Percentiles rank a stretch among this genome's conserved stretches.
Conservation (phyloP, 495 filamentous ascomycete genomes). For the Hypomontagnella monticulosa region DNA sequence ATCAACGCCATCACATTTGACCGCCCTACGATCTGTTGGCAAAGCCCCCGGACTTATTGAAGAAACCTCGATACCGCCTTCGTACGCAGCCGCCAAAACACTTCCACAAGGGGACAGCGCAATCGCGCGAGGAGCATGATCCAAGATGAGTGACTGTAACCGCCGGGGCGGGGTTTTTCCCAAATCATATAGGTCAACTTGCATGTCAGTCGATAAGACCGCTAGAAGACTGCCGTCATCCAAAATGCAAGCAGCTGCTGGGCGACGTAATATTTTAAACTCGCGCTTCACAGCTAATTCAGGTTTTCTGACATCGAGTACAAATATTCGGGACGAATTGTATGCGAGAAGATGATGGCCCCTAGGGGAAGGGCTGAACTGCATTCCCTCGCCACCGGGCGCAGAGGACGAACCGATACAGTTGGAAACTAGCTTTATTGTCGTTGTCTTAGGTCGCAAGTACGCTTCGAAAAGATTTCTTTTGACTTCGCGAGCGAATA, state of each 20-base stretch:
- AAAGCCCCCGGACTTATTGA: slow-evolving; percentile 71
- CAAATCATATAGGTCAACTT: slow-evolving; percentile 83
- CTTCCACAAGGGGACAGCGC: slow-evolving; percentile 81
- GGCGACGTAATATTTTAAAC: slow-evolving; percentile 80
- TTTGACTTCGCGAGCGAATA: slow-evolving; percentile 76
- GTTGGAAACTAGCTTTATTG: slow-evolving; percentile 81
- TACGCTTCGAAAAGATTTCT: slow-evolving; percentile 84
- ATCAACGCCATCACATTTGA: slow-evolving; percentile 84
- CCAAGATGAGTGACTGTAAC: slow-evolving; percentile 73
- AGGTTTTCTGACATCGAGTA: slow-evolving; percentile 70
- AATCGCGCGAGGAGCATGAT: slow-evolving; percentile 79
- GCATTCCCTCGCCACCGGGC: slow-evolving; percentile 85
- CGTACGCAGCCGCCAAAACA: slow-evolving; percentile 86
- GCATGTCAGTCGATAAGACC: slow-evolving; percentile 81
- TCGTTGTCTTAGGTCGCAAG: slow-evolving; percentile 72
- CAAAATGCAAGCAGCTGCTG: slow-evolving; percentile 78
- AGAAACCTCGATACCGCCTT: slow-evolving; percentile 86
- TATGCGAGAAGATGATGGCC: slow-evolving; percentile 79
- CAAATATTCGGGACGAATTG: slow-evolving; percentile 86
- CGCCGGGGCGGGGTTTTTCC: slow-evolving; percentile 67
- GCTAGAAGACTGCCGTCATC: slow-evolving; percentile 82
- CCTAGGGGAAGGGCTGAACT: slow-evolving; percentile 79
- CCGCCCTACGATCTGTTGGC: slow-evolving; percentile 75
- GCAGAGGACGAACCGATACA: slow-evolving; percentile 85
- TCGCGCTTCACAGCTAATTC: slow-evolving; percentile 74